Percentiles rank a stretch among this genome's conserved stretches.
phyloP scores from a whole-genome alignment of 2,329 filamentous ascomycete genomes.

The Beauveria scarabaeidicola region DNA sequence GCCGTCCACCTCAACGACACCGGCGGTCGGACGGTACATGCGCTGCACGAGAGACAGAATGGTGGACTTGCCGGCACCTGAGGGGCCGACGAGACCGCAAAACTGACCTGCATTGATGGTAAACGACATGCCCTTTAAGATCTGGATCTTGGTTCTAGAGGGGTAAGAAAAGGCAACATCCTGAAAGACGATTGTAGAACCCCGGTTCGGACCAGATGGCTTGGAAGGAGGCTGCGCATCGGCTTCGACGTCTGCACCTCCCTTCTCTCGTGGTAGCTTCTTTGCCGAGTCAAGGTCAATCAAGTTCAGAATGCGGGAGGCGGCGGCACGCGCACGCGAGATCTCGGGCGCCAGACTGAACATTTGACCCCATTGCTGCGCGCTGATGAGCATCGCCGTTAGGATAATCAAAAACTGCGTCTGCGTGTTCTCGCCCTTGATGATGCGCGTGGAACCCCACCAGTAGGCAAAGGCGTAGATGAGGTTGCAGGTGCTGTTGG shows the following conservation, averaged over 20 bases:
- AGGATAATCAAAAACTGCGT: conserved; percentile 70
- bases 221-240: conserved; percentile 20
- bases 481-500: conserved; percentile 54
- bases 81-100: conserved; percentile 55
- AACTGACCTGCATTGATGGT: conserved; percentile 52
- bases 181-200: conserved; percentile 44
- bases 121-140: conserved; percentile 49
- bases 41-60: conserved; percentile 48
- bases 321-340: conserved; percentile 55
- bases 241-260: conserved; percentile 32
- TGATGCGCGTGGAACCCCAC: conserved; percentile 68
- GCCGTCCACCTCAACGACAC: conserved; percentile 36
- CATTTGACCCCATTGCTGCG: conserved; percentile 65
- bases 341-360: conserved; percentile 69
- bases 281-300: conserved; percentile 32
- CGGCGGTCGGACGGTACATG: conserved; percentile 37
- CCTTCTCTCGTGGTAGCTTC: conserved; percentile 16
- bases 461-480: conserved; percentile 71
- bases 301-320: conserved; percentile 46
- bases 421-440: conserved; percentile 52
- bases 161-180: conserved; percentile 59
- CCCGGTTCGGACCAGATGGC: conserved; percentile 20
- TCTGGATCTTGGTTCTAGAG: conserved; percentile 46
- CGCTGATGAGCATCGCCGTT: conserved; percentile 61
- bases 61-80: conserved; percentile 59